Conservation (phyloP, 2,329 filamentous ascomycete genomes). For the Chaetothyriales sp. region DNA sequence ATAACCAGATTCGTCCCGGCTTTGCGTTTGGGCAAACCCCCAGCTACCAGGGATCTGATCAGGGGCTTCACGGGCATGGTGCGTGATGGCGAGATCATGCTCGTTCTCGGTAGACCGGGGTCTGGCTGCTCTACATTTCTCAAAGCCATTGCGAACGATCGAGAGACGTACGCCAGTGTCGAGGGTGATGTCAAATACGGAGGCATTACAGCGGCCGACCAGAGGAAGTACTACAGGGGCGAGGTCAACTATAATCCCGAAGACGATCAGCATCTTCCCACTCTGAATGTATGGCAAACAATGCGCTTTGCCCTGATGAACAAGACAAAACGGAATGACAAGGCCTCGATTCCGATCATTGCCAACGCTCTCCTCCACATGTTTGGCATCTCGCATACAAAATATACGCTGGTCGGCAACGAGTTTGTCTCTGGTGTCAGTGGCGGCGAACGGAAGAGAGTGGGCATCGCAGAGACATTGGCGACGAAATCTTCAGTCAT, state of each 20-base stretch:
- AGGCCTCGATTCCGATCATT: constrained; percentile 50
- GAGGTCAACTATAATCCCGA: constrained; percentile 69
- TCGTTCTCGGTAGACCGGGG: constrained; percentile 58
- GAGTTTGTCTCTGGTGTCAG: constrained; percentile 57
- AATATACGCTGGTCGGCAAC: constrained; percentile 61
- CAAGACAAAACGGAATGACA: constrained; percentile 55
- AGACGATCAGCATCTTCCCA: constrained; percentile 60
- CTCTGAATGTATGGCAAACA: constrained; percentile 63
- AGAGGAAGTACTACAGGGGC: constrained; percentile 53
- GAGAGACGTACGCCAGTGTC: constrained; percentile 49
- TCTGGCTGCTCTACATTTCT: constrained; percentile 64
- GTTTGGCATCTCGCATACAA: constrained; percentile 64
- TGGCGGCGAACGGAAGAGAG: constrained; percentile 67
- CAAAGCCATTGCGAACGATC: constrained; percentile 58
- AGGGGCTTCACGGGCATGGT: constrained; percentile 54
- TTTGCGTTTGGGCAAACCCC: constrained; percentile 33
- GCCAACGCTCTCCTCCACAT: constrained; percentile 57
- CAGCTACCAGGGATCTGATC: constrained; percentile 41
- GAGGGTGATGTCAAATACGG: constrained; percentile 58
- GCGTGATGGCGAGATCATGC: constrained; percentile 55
- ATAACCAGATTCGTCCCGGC: constrained; percentile 40
- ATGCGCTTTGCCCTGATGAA: constrained; percentile 59
- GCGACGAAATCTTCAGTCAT: constrained; percentile 59
- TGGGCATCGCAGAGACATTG: constrained; percentile 63
- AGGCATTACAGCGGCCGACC: constrained; percentile 52